phyloP scores from a whole-genome alignment of 192 early-diverging fungal species.

The Obelidium mucronatum region DNA sequence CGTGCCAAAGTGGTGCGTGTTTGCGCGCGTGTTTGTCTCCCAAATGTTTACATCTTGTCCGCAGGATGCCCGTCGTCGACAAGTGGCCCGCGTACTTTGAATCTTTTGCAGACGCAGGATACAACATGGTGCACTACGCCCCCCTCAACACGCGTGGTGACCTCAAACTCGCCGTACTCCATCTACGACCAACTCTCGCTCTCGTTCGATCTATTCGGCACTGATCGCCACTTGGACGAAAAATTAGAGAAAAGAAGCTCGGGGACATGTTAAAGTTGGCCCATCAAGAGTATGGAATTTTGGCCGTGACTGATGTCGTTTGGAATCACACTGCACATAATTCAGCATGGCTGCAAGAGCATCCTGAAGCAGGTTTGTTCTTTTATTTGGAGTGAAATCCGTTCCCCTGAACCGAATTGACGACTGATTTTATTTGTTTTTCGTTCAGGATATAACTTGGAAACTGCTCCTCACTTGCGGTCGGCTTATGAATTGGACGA shows the following conservation, averaged over 20 bases:
- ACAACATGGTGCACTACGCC: constrained; percentile 99
- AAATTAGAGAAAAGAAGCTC: constrained; percentile 70
- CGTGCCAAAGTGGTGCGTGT: constrained; percentile 86
- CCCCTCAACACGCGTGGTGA: constrained; percentile 89
- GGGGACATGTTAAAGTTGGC: constrained; percentile 61
- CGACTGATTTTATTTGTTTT: too few species aligned
- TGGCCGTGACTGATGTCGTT: constrained; percentile 92
- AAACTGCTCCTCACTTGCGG: constrained; percentile 92
- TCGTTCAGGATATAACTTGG: constrained; percentile 85
- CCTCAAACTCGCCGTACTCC: constrained; percentile 98
- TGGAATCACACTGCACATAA: constrained; percentile 99
- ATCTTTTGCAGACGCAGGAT: constrained; percentile 76
- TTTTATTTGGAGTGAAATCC: too few species aligned
- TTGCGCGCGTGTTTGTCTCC: background rate
- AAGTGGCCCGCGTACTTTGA: constrained; percentile 80
- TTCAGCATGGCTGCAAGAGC: constrained; percentile 91
- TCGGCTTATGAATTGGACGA: constrained; percentile 94
- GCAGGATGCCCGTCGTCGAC: constrained; percentile 76
- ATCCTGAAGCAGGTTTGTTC: constrained; percentile 96
- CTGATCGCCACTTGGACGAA: constrained; percentile 52
- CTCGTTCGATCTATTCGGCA: constrained; percentile 85
- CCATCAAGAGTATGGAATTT: constrained; percentile 69
- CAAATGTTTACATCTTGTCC: too few species aligned
- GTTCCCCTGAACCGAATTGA: too few species aligned
- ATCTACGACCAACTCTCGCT: constrained; percentile 95